Evolutionary conservation across 2,329 filamentous ascomycete species (phyloP), one percentile per base, ranked within the genome.

Genomic region (Colletotrichum australisinense): DNA sequence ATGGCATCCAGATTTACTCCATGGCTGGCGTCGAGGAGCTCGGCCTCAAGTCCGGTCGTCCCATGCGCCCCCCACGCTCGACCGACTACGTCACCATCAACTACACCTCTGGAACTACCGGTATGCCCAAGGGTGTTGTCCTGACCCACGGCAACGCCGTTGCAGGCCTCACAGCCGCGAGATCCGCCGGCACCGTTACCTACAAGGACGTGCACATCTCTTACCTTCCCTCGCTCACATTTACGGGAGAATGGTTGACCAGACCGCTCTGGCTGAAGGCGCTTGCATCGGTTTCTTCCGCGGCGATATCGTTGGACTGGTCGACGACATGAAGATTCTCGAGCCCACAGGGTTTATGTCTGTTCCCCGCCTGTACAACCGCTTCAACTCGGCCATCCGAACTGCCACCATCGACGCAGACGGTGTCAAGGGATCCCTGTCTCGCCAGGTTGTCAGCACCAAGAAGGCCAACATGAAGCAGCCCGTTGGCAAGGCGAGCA

Each of bases 161-260:
- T 8, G 91, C 95, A 14, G 94, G 92, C 52, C 88, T 93, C 56
- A 87, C 91, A 14, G 85, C 88, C 22, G 89, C 89, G 63, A 87
- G 94, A 72, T 83, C 90, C 49, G 86, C 90, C 70, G 85, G 85
- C 14, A 85, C 86, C 14, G 86, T 90, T 69, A 76, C 78, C 3
- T 78, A 85, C 63, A 83, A 83, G 74, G 93, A 97, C 76, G 85
- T 92, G 3, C 87, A 93, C 76, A 90, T 94, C 71, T 98, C 96
- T 1, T 99, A 98, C 83, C 89, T 99, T 64, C 97, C 0, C 86
- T 98, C 52, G 97, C 97, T 11, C 97, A 99, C 81, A 98, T 99
- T 78, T 98, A 94, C 82, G 94, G 95, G 76, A 93, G 97, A 68
- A 88, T 98, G 76, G 87, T 92, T 53, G 97, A 99, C 81, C 93